Evolutionary conservation across 805 yeast species (phyloP).

Genomic region (Candida insectorum): DNA sequence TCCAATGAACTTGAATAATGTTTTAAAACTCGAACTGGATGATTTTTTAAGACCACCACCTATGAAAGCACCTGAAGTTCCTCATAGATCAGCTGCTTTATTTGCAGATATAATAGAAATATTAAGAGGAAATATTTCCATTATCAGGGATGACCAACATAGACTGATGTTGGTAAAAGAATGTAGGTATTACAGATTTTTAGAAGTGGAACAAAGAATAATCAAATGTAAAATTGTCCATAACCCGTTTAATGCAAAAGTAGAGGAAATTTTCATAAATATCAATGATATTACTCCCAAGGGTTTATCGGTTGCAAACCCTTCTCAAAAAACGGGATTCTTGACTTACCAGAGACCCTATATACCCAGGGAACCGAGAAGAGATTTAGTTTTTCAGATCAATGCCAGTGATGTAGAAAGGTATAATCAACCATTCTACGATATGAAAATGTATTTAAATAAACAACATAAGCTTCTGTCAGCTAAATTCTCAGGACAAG

Average conservation of each 20-base stretch:
- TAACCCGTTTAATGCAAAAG: constrained; percentile 43
- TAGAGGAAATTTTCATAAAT: constrained; percentile 56
- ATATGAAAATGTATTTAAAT: constrained; percentile 31
- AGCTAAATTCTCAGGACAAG: constrained; percentile 22
- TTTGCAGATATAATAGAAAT: constrained; percentile 55
- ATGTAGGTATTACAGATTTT: constrained; percentile 72
- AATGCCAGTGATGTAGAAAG: neutral
- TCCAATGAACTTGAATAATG: constrained; percentile 48
- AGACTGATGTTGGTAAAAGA: constrained; percentile 60
- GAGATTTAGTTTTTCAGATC: constrained; percentile 29
- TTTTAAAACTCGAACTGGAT: constrained; percentile 25
- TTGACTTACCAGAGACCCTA: constrained; percentile 33
- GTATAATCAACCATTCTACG: constrained; percentile 14
- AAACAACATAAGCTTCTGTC: constrained; percentile 20
- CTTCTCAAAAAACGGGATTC: constrained; percentile 28
- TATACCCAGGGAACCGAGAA: constrained; percentile 26
- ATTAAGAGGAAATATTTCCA: constrained; percentile 52
- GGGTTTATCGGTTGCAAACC: constrained; percentile 6
- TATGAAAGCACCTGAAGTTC: constrained; percentile 51
- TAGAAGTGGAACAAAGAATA: constrained; percentile 69
- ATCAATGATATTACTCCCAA: constrained; percentile 32
- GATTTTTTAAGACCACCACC: constrained; percentile 77
- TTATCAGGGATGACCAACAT: constrained; percentile 50
- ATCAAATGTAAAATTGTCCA: constrained; percentile 46
- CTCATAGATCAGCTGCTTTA: constrained; percentile 49